phyloP scores from a whole-genome alignment of 139 green algal genomes.

The Chlamydomonas urium region DNA sequence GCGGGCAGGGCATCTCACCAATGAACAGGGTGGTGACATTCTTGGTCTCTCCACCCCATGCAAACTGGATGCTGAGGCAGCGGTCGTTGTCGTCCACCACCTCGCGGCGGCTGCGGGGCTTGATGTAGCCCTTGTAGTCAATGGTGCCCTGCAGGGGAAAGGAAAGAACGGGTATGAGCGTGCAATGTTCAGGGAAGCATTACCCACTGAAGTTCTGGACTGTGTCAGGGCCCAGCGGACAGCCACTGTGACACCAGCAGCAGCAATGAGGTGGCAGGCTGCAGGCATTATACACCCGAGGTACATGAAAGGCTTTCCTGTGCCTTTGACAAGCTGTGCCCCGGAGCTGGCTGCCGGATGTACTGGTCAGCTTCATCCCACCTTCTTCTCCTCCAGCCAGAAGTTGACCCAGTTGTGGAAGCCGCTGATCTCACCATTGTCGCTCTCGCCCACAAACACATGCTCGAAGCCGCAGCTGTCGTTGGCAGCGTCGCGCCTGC shows the following conservation, averaged over 20 bases:
- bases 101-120: constrained; percentile 9
- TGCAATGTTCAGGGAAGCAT: too few relatives aligned
- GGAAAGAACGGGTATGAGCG: too few relatives aligned
- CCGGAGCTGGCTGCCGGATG: too few relatives aligned
- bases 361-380: too few relatives aligned
- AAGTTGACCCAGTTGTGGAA: constrained; percentile 76
- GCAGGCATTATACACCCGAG: too few relatives aligned
- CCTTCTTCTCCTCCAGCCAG: constrained; percentile 38
- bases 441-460: constrained; percentile 69
- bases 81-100: constrained; percentile 45
- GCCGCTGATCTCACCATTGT: constrained; percentile 45
- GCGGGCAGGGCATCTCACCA: constrained; percentile 19
- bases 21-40: constrained; percentile 60
- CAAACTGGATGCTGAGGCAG: constrained; percentile 43
- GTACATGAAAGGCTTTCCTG: too few relatives aligned
- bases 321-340: too few relatives aligned
- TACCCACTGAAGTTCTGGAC: too few relatives aligned
- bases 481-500: too few relatives aligned
- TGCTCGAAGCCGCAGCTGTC: constrained; percentile 77
- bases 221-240: too few relatives aligned
- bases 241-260: too few relatives aligned
- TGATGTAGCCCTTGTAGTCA: constrained; percentile 38
- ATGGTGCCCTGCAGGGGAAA: constrained; percentile 2
- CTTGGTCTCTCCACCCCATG: constrained; percentile 56
- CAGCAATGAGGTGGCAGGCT: too few relatives aligned